phyloP scores from a whole-genome alignment of 495 filamentous ascomycete species.

The Penicillium angulare region DNA sequence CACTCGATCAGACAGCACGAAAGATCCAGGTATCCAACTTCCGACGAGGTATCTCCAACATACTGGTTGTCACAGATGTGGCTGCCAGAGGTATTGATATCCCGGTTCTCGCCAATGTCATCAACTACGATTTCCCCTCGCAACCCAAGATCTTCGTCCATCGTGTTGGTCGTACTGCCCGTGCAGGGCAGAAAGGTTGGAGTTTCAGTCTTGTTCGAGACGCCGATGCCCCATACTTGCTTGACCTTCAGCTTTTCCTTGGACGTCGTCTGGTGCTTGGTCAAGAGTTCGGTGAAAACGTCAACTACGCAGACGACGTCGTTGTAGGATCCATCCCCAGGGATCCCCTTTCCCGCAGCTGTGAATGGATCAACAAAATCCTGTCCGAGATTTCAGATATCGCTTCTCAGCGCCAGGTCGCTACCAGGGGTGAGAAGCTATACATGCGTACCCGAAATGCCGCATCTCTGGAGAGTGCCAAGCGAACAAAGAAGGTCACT shows the following conservation, averaged over 20 bases:
- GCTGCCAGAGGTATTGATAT: constrained; percentile 98
- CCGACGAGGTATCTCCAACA: constrained; percentile 75
- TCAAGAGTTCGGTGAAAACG: constrained; percentile 43
- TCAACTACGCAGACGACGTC: constrained; percentile 76
- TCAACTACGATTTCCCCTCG: constrained; percentile 97
- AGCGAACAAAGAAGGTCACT: constrained; percentile 74
- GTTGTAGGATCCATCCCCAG: constrained; percentile 71
- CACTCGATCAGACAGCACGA: constrained; percentile 88
- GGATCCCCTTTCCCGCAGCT: constrained; percentile 65
- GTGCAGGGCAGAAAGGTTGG: constrained; percentile 91
- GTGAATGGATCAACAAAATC: constrained; percentile 77
- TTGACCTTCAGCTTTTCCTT: constrained; percentile 95
- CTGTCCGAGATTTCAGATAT: constrained; percentile 75
- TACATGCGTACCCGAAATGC: constrained; percentile 87
- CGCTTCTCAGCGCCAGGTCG: constrained; percentile 62
- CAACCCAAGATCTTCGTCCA: constrained; percentile 97
- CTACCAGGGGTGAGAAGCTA: constrained; percentile 85
- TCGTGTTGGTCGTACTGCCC: constrained; percentile 89
- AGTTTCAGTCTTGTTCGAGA: constrained; percentile 87
- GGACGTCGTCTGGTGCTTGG: constrained; percentile 75
- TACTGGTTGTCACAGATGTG: constrained; percentile 96
- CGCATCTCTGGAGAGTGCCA: constrained; percentile 82
- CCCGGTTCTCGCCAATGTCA: constrained; percentile 90
- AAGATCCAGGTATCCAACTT: constrained; percentile 89
- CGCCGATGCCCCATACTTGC: constrained; percentile 81